Conservation (phyloP, 441 rosid species). For the Viola pubescens region DNA sequence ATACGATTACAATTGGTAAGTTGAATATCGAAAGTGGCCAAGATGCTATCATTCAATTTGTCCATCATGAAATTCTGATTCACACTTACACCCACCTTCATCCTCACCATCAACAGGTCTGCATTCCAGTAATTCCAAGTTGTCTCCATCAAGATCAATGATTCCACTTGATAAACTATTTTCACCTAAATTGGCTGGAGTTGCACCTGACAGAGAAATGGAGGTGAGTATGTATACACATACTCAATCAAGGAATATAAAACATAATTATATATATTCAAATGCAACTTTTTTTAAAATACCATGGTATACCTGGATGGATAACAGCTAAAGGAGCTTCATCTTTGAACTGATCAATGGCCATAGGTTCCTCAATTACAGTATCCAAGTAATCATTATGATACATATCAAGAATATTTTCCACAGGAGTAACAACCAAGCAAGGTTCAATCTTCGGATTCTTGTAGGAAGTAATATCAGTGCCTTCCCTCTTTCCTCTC, state of each 20-base stretch:
- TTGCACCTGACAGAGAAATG: background rate
- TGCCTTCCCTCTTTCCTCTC: too few relatives aligned
- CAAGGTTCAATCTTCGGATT: background rate
- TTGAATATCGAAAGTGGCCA: too few relatives aligned
- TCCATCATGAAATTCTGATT: too few relatives aligned
- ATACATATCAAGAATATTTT: constrained; percentile 2
- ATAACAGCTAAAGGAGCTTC: constrained; percentile 1
- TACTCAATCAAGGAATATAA: too few relatives aligned
- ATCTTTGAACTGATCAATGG: background rate
- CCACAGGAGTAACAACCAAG: background rate
- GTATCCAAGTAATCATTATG: background rate
- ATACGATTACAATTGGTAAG: too few relatives aligned
- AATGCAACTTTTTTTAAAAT: background rate
- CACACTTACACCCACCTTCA: background rate
- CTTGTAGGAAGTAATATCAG: background rate
- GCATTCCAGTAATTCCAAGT: background rate
- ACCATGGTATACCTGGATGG: constrained; percentile 4
- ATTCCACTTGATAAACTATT: background rate
- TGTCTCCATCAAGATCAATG: background rate
- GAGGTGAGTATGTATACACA: too few relatives aligned
- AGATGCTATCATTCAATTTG: too few relatives aligned
- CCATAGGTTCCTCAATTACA: background rate
- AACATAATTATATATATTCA: too few relatives aligned
- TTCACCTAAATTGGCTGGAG: background rate
- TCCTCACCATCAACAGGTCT: background rate